Base-by-base conservation (phyloP, 2,329 filamentous ascomycete genomes). In the Trichophyton verrucosum region DNA sequence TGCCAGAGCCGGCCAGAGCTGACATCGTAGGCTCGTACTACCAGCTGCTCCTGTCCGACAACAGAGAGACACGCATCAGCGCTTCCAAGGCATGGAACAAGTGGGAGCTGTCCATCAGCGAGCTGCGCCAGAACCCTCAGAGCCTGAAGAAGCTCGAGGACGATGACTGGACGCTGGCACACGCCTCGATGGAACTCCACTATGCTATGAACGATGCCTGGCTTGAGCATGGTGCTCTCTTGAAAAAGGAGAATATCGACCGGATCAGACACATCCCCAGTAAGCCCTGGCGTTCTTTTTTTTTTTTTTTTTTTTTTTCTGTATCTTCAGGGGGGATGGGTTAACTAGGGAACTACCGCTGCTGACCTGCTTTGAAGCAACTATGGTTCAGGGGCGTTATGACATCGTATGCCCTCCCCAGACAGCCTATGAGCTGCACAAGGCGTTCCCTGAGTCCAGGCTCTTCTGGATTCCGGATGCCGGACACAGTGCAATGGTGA, bases 111-210 rank as follows among this genome's bases (percentile, higher is more conserved):
- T 65, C 66, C 5, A 72, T 73, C 49, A 69, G 68, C 27, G 66
- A 65, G 2, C 61, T 75, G 24, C 65, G 66, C 20, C 61, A 64
- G 1, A 66, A 68, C 30, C 61, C 62, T 2, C 61, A 58, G 0
- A 65, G 58, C 1, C 59, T 72, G 22, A 60, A 63, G 3, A 64
- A 65, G 27, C 63, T 75, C 20, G 67, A 72, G 17, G 69, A 74
- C 63, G 68, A 71, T 0, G 61, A 62, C 7, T 70, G 66, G 68
- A 59, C 57, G n/a, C 57, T 73, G 63, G 58, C 73, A 20, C 74
- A 77, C 65, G 76, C 77, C 8, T 65, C 73, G 40, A 72, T 77
- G 57, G 76, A 78, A 63, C 67, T 68, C 20, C 76, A 78, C 63
- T 79, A 76, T 66, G 76, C 76, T 64, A 68, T 71, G 17, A 73